Evolutionary conservation across 164 flowering plant genomes (phyloP).

Genomic region (Macadamia tetraphylla): DNA sequence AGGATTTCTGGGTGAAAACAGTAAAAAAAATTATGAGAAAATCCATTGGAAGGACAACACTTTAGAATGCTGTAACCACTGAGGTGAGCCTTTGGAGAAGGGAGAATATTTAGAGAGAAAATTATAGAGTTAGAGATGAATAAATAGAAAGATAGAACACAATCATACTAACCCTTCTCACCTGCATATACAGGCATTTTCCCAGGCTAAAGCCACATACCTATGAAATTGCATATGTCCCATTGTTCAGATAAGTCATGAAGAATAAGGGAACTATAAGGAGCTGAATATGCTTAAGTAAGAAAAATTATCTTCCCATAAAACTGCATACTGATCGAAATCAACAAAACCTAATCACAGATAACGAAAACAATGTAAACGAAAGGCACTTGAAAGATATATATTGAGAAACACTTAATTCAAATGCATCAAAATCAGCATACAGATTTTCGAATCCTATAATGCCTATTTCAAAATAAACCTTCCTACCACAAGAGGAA

Average conservation of each 20-base stretch:
- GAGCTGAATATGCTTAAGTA: background rate
- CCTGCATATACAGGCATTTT: conserved; percentile 1
- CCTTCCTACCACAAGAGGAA: background rate
- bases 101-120: conserved; percentile 1
- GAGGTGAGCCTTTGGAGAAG: background rate
- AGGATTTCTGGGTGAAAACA: background rate
- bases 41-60: background rate
- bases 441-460: background rate
- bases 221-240: background rate
- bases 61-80: background rate
- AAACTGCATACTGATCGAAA: conserved; percentile 9
- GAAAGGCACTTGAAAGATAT: background rate
- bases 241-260: background rate
- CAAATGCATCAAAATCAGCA: background rate
- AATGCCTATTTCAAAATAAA: background rate
- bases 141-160: background rate
- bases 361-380: background rate
- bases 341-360: conserved; percentile 9
- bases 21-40: background rate
- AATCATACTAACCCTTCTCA: conserved; percentile 3
- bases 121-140: too few species aligned
- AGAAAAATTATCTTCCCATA: background rate
- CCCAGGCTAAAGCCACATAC: background rate
- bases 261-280: background rate
- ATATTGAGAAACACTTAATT: background rate